A percentile compares a stretch with the other conserved stretches of the same genome.
Conservation (phyloP, 2,329 filamentous ascomycete genomes). For the Falciphora oryzae region DNA sequence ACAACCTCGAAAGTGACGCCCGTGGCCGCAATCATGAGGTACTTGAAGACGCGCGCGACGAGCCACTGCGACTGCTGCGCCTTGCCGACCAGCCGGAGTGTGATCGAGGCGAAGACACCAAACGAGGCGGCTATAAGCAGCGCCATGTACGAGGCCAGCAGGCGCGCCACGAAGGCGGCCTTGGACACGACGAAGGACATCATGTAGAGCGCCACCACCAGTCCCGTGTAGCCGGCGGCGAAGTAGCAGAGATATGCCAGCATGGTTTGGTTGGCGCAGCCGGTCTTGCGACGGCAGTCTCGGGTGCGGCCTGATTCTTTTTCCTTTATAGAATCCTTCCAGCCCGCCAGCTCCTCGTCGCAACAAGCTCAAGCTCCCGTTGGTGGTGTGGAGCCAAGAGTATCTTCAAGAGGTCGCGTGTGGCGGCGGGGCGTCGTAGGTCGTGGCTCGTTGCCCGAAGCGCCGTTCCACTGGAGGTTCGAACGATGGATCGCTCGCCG, state of each 20-base stretch:
- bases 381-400: not conserved
- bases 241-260: constrained; percentile 36
- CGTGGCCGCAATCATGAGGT: constrained; percentile 65
- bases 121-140: constrained; percentile 59
- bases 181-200: constrained; percentile 52
- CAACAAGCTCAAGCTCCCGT: not conserved
- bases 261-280: not conserved
- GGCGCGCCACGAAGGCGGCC: constrained; percentile 63
- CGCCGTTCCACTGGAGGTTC: not conserved
- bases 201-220: constrained; percentile 54
- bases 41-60: constrained; percentile 72
- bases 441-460: not conserved
- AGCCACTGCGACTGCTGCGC: constrained; percentile 82
- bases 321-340: not conserved
- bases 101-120: constrained; percentile 68
- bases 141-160: constrained; percentile 59
- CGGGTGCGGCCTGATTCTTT: not conserved
- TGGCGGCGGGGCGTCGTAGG: not conserved
- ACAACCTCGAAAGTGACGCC: constrained; percentile 74
- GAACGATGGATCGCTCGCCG: not conserved
- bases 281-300: not conserved
- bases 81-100: constrained; percentile 65
- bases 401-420: not conserved
- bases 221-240: constrained; percentile 43
- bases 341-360: not conserved